These are phyloP conservation scores for Kappamyces sp. DNA, from an alignment of 192 early-diverging fungal genomes.

Conservation along the genomic window DNA sequence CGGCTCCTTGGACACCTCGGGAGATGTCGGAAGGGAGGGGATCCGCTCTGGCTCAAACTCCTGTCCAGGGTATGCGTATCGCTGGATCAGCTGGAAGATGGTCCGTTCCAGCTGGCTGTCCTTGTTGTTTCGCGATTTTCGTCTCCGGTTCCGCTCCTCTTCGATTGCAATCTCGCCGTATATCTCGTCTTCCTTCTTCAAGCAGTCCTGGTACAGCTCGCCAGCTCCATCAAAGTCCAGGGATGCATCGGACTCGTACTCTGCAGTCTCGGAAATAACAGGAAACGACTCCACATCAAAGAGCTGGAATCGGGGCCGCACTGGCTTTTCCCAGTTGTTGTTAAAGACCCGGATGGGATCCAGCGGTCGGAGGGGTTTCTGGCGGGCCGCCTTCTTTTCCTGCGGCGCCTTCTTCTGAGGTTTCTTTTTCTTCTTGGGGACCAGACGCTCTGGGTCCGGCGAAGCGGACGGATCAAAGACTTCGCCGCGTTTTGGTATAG, in stretches of 20 bases:
- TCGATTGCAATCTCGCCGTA: background rate
- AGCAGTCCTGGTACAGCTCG: background rate
- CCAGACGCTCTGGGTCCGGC: too few species aligned
- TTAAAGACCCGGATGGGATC: background rate
- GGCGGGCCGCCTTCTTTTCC: background rate
- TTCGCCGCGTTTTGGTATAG: too few species aligned
- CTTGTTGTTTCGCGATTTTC: background rate
- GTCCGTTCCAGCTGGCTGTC: background rate
- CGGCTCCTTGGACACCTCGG: background rate
- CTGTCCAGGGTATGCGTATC: slow-evolving; percentile 4
- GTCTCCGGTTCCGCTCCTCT: background rate
- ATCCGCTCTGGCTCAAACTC: background rate
- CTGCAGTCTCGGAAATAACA: background rate
- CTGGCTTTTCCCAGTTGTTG: slow-evolving; percentile 3
- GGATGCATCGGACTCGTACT: slow-evolving; percentile 2
- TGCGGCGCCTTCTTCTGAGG: background rate
- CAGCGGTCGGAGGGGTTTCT: slow-evolving; percentile 2
- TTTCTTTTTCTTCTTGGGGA: background rate
- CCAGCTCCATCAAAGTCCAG: slow-evolving; percentile 4
- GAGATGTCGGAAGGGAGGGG: background rate
- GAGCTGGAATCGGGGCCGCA: slow-evolving; percentile 1
- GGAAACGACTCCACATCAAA: background rate
- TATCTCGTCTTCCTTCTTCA: slow-evolving; percentile 7
- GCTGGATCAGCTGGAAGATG: background rate
- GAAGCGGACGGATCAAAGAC: too few species aligned